Evolutionary conservation across 2,329 filamentous ascomycete species (phyloP), one percentile per base, ranked within the genome.

Genomic region (Fusarium sp.): DNA sequence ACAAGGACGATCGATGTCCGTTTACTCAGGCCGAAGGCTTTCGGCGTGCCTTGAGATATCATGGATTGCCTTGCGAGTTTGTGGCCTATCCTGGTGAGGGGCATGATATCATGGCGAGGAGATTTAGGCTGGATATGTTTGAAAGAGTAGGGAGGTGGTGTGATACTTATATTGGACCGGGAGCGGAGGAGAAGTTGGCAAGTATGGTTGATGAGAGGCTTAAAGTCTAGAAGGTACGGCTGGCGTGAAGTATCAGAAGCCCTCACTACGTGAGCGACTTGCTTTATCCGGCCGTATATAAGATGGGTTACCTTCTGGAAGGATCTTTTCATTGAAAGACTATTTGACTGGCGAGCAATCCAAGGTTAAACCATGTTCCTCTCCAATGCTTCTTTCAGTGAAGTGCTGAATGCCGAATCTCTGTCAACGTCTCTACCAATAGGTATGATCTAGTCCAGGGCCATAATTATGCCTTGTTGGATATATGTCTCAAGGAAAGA

Each of bases 91-190:
- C 72, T 0, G 69, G 61, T 0, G 63, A 74, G 57, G 62, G 17
- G 0, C 70, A 72, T 9, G 36, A 22, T 6, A 60, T 72, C 11
- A 11, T 36, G n/a, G 38, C 27, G 53, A 72, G 74, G 35, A 63
- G 57, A 3, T 57, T 66, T 16, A 74, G 72, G 72, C 17, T 74
- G 17, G 72, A 74, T 24, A 74, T 74, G 72, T 9, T 74, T 3
- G 71, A 72, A 27, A 67, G 72, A 11, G 14, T 74, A 16, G 57
- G 33, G 2, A 57, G 66, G 2, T 74, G 69, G 63, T 74, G 72
- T 8, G 60, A 70, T 44, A 2, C 1, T 17, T 60, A 74, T 2
- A 72, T 74, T 16, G 72, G 72, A 2, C 27, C 10, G 1, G 57
- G 49, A 6, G 22, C 2, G 12, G 31, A 22, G 40, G 24, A 2